Evolutionary conservation across 192 early-diverging fungal genomes (phyloP), one percentile per base, ranked within the genome.

Genomic region (Coemansia sp.): DNA sequence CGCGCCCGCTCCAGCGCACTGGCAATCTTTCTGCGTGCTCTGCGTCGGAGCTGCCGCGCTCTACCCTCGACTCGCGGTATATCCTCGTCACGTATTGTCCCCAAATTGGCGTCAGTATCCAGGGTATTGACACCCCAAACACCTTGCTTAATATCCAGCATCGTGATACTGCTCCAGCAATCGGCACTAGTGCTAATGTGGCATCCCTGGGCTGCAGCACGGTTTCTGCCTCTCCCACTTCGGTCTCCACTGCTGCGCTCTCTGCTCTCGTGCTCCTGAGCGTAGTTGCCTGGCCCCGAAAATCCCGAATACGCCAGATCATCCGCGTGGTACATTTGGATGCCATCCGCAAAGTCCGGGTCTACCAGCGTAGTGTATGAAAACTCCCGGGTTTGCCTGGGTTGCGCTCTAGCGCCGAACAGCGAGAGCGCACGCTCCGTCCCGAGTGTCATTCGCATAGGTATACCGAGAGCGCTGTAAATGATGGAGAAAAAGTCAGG

Each of bases 311-410:
- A 66, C 6, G 39, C 65, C 39, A 48, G 18, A 56, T 66, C 65
- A 10, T 66, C 65, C n/a, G 65, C 65, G 24, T 58, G 57, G 56
- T 66, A 66, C 42, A 40, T 66, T 26, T 59, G 65, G 21, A 66
- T 28, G 10, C 39, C 57, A 5, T 42, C 42, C 13, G 33, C 40
- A 33, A 35, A 53, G 6, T 66, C 65, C 9, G 56, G 31, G 7
- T 57, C 65, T 10, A 66, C 65, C 39, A 66, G 28, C 24, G 65
- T 66, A 9, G 65, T 57, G 36, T 66, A 66, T 11, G 65, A 66
- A 33, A 66, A 66, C 18, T 43, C 65, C 26, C 65, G 65, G 36
- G 34, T 40, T 24, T 57, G 55, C 56, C 20, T 42, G 21, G 48
- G 55, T 56, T 55, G 57, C 5, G 40, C 40, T 59, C 34, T 66